Percentiles rank a stretch among this genome's conserved stretches.
Evolutionary conservation across 2,329 filamentous ascomycete genomes (phyloP).

Genomic region (Arthrinium phaeospermum): DNA sequence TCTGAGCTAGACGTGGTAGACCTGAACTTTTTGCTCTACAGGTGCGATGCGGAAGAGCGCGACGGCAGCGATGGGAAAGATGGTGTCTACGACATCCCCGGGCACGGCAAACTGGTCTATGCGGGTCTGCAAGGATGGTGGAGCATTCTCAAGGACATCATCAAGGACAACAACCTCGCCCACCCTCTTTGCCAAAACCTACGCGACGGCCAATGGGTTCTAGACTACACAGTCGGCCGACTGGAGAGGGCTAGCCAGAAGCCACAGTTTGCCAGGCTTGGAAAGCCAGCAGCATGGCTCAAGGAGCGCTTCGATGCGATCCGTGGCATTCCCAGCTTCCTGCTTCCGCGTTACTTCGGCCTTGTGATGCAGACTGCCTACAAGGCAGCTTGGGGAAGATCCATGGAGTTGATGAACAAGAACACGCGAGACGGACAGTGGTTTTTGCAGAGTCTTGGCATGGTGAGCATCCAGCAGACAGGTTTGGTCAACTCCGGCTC

Average conservation of each 20-base stretch:
- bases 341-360: slow-evolving; percentile 92
- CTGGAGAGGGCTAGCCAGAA: slow-evolving; percentile 74
- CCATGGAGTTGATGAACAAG: slow-evolving; percentile 77
- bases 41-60: slow-evolving; percentile 85
- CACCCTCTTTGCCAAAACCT: slow-evolving; percentile 94
- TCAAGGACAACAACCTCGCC: slow-evolving; percentile 87
- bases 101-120: slow-evolving; percentile 85
- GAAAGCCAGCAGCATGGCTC: slow-evolving; percentile 76
- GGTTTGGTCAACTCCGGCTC: slow-evolving; percentile 90
- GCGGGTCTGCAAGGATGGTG: slow-evolving; percentile 99
- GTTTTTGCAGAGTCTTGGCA: slow-evolving; percentile 85
- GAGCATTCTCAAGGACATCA: slow-evolving; percentile 85
- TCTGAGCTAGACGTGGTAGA: slow-evolving; percentile 76
- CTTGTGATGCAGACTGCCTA: slow-evolving; percentile 88
- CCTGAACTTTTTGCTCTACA: slow-evolving; percentile 90
- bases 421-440: slow-evolving; percentile 82
- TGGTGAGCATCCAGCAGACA: slow-evolving; percentile 92
- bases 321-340: slow-evolving; percentile 82
- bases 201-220: slow-evolving; percentile 86
- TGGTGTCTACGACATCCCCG: slow-evolving; percentile 88
- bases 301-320: slow-evolving; percentile 85
- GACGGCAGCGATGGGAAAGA: slow-evolving; percentile 80
- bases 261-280: slow-evolving; percentile 66
- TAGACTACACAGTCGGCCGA: slow-evolving; percentile 85
- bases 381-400: slow-evolving; percentile 78